Base-by-base conservation (phyloP, 2,329 filamentous ascomycete species). In the Fusarium sp. region DNA sequence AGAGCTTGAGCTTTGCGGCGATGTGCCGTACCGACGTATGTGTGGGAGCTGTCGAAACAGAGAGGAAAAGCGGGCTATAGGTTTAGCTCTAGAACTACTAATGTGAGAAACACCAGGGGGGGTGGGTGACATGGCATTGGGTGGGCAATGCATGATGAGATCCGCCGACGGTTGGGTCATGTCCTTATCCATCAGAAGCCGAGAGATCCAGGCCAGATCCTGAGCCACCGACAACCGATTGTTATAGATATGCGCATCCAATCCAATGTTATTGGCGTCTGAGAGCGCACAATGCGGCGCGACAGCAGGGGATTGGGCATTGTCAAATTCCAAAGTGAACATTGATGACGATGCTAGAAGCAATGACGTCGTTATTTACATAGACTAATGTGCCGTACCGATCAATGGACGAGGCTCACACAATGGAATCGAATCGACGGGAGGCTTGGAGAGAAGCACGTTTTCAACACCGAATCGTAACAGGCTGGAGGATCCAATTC, bases 151-250 rank as follows among this genome's bases (percentile, higher is more conserved):
- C 66, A 70, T 70, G 54, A 55, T 70, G 69, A 65, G 67, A 59
- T 70, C 49, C 58, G 69, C 67, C 51, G 31, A 62, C 45, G 31
- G 41, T 47, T 42, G 59, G 59, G 42, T 60, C 38, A 59, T 24
- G 36, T 39, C 26, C 36, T 44, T 67, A 42, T 36, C 47, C 44
- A 63, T 67, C 57, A 44, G 63, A 63, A 69, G 71, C 75, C 72
- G 71, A 76, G 75, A 78, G 75, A 77, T 77, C 72, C 70, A 75
- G 69, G 54, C 67, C 56, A 77, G 75, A 78, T 78, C 59, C 70
- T 61, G 66, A 55, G n/a, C 44, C 44, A 63, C 57, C 45, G 48
- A 51, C 48, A 49, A 36, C 35, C 55, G 44, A 58, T 38, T 41
- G 31, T 20, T 33, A 22, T 26, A 47, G 44, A 45, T 26, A 26